Evolutionary conservation across 2,329 filamentous ascomycete genomes (phyloP).

Genomic region (Colletotrichum cuscutae): DNA sequence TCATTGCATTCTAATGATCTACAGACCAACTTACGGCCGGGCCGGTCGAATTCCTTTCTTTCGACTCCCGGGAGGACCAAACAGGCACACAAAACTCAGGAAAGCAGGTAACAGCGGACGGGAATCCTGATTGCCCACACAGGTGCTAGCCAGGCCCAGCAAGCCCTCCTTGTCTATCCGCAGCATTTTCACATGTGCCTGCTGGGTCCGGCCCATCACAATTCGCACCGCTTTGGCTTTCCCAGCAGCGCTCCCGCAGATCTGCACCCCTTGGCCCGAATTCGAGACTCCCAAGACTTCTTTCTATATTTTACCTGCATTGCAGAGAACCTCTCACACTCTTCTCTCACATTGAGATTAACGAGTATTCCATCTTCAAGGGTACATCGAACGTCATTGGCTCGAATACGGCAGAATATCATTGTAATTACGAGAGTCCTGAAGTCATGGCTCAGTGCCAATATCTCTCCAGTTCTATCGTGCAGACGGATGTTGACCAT

Average conservation of each 20-base stretch:
- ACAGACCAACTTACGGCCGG: slow-evolving; percentile 24
- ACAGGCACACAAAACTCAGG: background rate
- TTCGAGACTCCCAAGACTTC: background rate
- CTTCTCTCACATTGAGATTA: background rate
- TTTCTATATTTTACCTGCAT: background rate
- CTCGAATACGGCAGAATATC: slow-evolving; percentile 1
- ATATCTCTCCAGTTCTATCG: slow-evolving; percentile 8
- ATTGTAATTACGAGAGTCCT: background rate
- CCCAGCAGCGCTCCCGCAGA: background rate
- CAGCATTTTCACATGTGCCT: background rate
- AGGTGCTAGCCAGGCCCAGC: background rate
- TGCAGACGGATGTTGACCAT: slow-evolving; percentile 12
- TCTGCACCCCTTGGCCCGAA: background rate
- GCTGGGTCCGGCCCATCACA: background rate
- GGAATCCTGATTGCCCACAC: background rate
- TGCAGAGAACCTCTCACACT: background rate
- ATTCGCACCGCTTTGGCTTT: background rate
- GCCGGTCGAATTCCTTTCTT: slow-evolving; percentile 1
- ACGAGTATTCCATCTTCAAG: background rate
- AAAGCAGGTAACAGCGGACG: background rate
- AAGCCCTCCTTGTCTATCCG: background rate
- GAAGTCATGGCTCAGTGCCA: slow-evolving; percentile 7
- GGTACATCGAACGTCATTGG: slow-evolving; percentile 3
- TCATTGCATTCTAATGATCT: slow-evolving; percentile 26
- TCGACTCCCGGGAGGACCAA: background rate